These are phyloP conservation scores for Candida chilensis DNA, from an alignment of 805 yeast genomes.

Conservation along the genomic window DNA sequence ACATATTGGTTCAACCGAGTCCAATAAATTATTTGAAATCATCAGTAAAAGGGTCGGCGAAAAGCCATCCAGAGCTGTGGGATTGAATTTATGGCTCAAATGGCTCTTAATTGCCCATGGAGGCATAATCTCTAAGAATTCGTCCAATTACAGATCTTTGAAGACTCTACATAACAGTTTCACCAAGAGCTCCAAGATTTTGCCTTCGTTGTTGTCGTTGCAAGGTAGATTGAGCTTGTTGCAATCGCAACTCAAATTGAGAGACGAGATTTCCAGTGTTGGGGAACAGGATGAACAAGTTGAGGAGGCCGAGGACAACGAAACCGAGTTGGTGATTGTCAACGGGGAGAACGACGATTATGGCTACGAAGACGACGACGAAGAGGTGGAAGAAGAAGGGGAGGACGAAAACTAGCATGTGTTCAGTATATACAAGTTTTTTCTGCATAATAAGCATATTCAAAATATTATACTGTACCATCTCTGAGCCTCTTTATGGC, in stretches of 20 bases:
- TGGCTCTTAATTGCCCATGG: slow-evolving; percentile 71
- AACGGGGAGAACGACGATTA: slow-evolving; percentile 30
- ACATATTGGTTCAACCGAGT: slow-evolving; percentile 25
- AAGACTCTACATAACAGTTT: slow-evolving; percentile 51
- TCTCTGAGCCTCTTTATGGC: too few species aligned
- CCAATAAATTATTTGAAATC: slow-evolving; percentile 14
- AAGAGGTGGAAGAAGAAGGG: slow-evolving; percentile 17
- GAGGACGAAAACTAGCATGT: slow-evolving; percentile 17
- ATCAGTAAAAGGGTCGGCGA: slow-evolving; percentile 16
- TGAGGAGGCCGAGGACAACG: slow-evolving; percentile 8
- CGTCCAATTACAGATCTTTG: slow-evolving; percentile 44
- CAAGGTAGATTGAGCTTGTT: slow-evolving; percentile 83
- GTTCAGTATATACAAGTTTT: too few species aligned
- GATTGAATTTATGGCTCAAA: slow-evolving; percentile 60
- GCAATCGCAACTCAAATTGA: slow-evolving; percentile 63
- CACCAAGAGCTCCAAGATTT: slow-evolving; percentile 39
- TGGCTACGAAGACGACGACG: slow-evolving; percentile 29
- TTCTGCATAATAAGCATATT: too few species aligned
- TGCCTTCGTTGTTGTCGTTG: slow-evolving; percentile 65
- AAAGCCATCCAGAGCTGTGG: slow-evolving; percentile 15
- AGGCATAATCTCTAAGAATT: slow-evolving; percentile 44
- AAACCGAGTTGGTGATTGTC: slow-evolving; percentile 23
- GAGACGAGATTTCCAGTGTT: slow-evolving; percentile 18
- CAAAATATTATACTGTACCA: too few species aligned
- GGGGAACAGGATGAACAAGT: slow-evolving; percentile 8